Base-by-base conservation (phyloP, 305 asterid genomes). In the Solanum hybrid region DNA sequence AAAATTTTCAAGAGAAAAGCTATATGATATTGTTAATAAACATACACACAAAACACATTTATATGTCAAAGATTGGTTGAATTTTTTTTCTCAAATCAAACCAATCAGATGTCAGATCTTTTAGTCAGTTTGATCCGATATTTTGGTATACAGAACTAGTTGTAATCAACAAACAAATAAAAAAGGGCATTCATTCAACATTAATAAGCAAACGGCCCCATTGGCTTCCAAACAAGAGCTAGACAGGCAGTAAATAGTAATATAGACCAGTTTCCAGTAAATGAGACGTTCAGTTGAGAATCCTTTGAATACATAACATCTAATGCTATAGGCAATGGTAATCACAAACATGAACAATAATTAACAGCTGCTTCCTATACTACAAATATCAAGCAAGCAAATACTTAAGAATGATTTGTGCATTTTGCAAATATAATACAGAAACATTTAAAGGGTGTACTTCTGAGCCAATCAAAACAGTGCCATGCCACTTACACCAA, bases 381-480 rank as follows among this genome's bases (percentile, higher is more conserved):
- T 72, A 38, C 72, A 73, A 26, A 77, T 38, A 36, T 32, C 41
- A 38, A 78, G 80, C 85, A 75, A 88, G 88, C 45, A 57, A 85
- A 85, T 57, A 51, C 88, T 83, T 15, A 0, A 39, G 38, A 78
- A 38, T 61, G 68, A 32, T 88, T 88, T 88, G 83, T 88, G 86
- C 68, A 88, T n/a, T 88, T 73, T 61, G 73, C 72, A 76, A 84
- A 88, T 88, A 51, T 29, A 73, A 75, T 88, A 87, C 89, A 87
- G 73, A 57, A 31, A 88, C 31, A 75, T 12, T 29, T 14, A 39
- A 45, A 73, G 29, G 82, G 32, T 88, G 41, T 39, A 27, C 32
- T 88, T 57, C 38, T 15, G 39, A 75, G 39, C 89, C 84, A 77
- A 38, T 27, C 36, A 41, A 37, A 73, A 87, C 8, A 27, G 68